Base-by-base conservation (phyloP, 257 asterid genomes). In the Knoxia roxburghii region DNA sequence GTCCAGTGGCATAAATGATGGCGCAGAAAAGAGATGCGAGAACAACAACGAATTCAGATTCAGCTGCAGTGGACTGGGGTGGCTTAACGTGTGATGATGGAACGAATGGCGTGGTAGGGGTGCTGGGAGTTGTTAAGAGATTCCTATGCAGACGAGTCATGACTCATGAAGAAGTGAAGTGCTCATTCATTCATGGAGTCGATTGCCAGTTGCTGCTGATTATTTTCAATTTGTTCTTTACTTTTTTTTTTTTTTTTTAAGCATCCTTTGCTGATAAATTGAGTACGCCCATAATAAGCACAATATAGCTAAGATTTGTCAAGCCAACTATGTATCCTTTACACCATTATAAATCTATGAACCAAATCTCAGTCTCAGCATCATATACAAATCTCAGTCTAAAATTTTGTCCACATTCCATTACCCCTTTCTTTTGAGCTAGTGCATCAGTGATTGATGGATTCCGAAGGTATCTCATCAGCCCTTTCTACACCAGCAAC, bases 401-500 rank as follows among this genome's bases (percentile, higher is more conserved):
- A 7, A 3, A 3, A 37, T 24, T 70, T 60, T 32, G 43, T 71
- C 43, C 30, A 23, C 50, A 45, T 64, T 64, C 43, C 45, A n/a
- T 37, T 71, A 39, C 41, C 45, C 40, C 24, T 20, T 53, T 15
- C 15, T 37, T 49, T 13, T 57, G 53, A 43, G 57, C 29, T 17
- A 64, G 48, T n/a, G n/a, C n/a, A n/a, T n/a, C n/a, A n/a, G n/a
- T n/a, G 21, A 71, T 48, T 49, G 39, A 81, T 83, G 87, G 89
- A 80, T 37, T 61, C 72, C 24, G 95, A 88, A 77, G 91, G 83
- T 68, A 85, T 79, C 43, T 62, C 70, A 2, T 83, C 94, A 26
- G 78, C 85, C 10, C 89, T 94, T 64, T 86, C 95, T 45, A 81
- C 91, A 2, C 89, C 97, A 1, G 88, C 65, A n/a, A 84, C 89